phyloP scores from a whole-genome alignment of 495 filamentous ascomycete species.

The Hypoxylon trugodes region DNA sequence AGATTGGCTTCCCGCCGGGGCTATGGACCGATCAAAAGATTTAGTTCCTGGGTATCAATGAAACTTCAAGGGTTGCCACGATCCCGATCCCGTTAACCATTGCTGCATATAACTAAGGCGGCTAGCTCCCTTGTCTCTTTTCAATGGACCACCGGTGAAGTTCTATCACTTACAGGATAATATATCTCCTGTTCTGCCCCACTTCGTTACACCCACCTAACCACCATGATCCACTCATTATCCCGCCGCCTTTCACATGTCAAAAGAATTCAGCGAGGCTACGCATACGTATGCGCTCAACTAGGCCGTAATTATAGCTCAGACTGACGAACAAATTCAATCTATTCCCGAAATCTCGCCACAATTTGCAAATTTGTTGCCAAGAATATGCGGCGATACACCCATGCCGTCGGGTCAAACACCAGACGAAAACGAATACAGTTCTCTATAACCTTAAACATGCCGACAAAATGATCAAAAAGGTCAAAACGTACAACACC shows the following conservation, averaged over 20 bases:
- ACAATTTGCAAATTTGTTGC: constrained; percentile 15
- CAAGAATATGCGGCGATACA: constrained; percentile 31
- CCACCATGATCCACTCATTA: neutral
- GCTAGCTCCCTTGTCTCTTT: constrained; percentile 6
- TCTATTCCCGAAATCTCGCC: neutral
- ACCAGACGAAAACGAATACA: constrained; percentile 7
- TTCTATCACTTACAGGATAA: constrained; percentile 2
- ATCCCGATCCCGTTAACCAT: constrained; percentile 16
- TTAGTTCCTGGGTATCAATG: constrained; percentile 4
- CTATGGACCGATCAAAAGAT: constrained; percentile 23
- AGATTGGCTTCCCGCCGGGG: constrained; percentile 1
- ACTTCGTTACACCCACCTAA: neutral
- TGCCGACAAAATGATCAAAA: too few relatives aligned
- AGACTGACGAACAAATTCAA: constrained; percentile 21
- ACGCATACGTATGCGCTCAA: neutral
- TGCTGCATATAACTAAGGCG: neutral
- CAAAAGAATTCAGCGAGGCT: constrained; percentile 7
- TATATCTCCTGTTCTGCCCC: constrained; percentile 1
- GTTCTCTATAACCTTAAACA: too few relatives aligned
- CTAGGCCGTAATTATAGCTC: neutral
- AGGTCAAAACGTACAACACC: too few relatives aligned
- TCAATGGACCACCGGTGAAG: too few relatives aligned
- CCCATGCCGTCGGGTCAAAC: constrained; percentile 21
- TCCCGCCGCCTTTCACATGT: constrained; percentile 32
- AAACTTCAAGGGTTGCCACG: constrained; percentile 24